A percentile compares a stretch with the other conserved stretches of the same genome.
Conservation (phyloP, 2,329 filamentous ascomycete species). For the Fusarium stilboides region DNA sequence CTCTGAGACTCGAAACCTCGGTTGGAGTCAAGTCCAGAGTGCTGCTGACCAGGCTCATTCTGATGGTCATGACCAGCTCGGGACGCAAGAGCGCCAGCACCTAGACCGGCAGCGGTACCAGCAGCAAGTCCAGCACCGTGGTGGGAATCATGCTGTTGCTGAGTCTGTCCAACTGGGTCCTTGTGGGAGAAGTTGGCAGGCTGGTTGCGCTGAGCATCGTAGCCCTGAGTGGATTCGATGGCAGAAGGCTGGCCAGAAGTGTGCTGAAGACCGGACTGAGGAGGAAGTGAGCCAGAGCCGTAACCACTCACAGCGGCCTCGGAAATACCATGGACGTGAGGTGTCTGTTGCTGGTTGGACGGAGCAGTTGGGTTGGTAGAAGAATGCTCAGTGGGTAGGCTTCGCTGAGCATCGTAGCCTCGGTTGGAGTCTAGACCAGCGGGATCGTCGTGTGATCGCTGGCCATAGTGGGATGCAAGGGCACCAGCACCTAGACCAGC, state of each 20-base stretch:
- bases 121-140: slow-evolving; percentile 6
- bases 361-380: neutral
- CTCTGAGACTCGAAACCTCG: neutral
- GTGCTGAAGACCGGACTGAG: neutral
- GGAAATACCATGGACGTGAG: neutral
- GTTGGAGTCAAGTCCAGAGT: neutral
- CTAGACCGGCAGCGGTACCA: slow-evolving; percentile 4
- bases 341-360: neutral
- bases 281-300: neutral
- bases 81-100: neutral
- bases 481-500: slow-evolving; percentile 22
- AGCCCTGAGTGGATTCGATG: neutral
- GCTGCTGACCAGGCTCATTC: neutral
- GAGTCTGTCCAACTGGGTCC: neutral
- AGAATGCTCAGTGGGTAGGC: too few relatives aligned
- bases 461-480: slow-evolving; percentile 12
- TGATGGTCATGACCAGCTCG: neutral
- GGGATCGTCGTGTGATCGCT: neutral
- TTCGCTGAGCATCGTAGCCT: neutral
- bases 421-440: neutral
- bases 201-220: neutral
- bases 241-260: neutral
- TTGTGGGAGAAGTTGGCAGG: slow-evolving; percentile 25
- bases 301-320: neutral
- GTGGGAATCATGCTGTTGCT: slow-evolving; percentile 20